Evolutionary conservation across 2,329 filamentous ascomycete genomes (phyloP), one percentile per base, ranked within the genome.

Genomic region (Venturiaceae sp.): DNA sequence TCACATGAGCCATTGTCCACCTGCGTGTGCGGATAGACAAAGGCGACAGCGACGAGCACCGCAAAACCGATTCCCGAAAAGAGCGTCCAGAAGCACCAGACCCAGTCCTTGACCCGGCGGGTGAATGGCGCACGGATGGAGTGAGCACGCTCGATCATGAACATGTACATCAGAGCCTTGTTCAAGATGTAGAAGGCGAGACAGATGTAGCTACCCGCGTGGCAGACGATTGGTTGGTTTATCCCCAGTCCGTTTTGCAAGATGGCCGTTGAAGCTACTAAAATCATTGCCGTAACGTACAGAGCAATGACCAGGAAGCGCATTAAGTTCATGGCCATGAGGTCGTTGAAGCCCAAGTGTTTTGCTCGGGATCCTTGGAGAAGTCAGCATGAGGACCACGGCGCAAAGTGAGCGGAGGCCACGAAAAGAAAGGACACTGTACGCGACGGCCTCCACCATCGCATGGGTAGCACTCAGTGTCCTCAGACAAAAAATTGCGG

Each of bases 71-170:
- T 23, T 55, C 64, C 53, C 52, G 70, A 69, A 28, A 68, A 67
- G 7, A 57, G 11, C 0, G 73, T 39, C 69, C 70, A 76, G 11
- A 74, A 58, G 58, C 65, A 66, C 69, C 71, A 76, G 14, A 74
- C 58, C 57, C 65, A 66, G 55, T 75, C 72, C 13, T 64, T 62
- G 5, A 60, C 53, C 21, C 74, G 66, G 2, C 65, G 60, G 37
- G 65, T 63, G 59, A 69, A 68, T 0, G 70, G 66, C 6, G 68
- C 64, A 37, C 72, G 67, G 16, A 75, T 62, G 6, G 68, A 67
- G 60, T 75, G 73, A 9, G 68, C 67, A 26, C 74, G 66, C 60
- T 76, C 74, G 26, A 75, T 67, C 1, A 76, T 66, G 59, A 75
- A 75, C 4, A 74, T 60, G 57, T 75, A 74, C 64, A 70, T 71